phyloP scores from a whole-genome alignment of 73 alveolate species.

The Paramecium bursaria region DNA sequence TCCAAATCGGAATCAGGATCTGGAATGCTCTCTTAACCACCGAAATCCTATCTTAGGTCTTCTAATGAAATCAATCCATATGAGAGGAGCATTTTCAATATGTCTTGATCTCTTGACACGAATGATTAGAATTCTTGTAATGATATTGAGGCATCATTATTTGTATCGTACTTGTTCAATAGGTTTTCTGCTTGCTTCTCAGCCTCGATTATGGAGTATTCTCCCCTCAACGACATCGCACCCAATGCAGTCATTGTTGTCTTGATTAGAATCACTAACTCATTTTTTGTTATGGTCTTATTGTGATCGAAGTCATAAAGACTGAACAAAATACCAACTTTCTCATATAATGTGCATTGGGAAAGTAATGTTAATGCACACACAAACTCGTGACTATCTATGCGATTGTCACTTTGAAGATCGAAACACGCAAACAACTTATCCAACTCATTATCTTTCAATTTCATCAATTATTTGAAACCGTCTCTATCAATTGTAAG shows the following conservation, averaged over 20 bases:
- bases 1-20: constrained; percentile 84
- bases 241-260: constrained; percentile 85
- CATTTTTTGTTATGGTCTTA: constrained; percentile 91
- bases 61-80: constrained; percentile 78
- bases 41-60: constrained; percentile 85
- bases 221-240: constrained; percentile 80
- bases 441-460: constrained; percentile 60
- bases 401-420: constrained; percentile 45
- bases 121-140: constrained; percentile 89
- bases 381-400: constrained; percentile 65
- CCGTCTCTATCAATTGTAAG: constrained; percentile 63
- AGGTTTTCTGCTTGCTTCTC: constrained; percentile 91
- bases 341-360: constrained; percentile 54
- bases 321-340: constrained; percentile 79
- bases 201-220: constrained; percentile 85
- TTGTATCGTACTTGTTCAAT: constrained; percentile 88
- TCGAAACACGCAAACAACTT: constrained; percentile 64
- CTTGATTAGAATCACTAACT: constrained; percentile 85
- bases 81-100: constrained; percentile 79
- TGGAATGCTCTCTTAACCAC: constrained; percentile 78
- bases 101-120: constrained; percentile 86
- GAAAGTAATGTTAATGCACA: constrained; percentile 57
- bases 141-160: constrained; percentile 92
- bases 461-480: constrained; percentile 65
- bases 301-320: constrained; percentile 94